A percentile compares a stretch with the other conserved stretches of the same genome.
These are phyloP conservation scores for Corynascus novoguineensis DNA, from an alignment of 495 filamentous ascomycete species.

Conservation along the genomic window DNA sequence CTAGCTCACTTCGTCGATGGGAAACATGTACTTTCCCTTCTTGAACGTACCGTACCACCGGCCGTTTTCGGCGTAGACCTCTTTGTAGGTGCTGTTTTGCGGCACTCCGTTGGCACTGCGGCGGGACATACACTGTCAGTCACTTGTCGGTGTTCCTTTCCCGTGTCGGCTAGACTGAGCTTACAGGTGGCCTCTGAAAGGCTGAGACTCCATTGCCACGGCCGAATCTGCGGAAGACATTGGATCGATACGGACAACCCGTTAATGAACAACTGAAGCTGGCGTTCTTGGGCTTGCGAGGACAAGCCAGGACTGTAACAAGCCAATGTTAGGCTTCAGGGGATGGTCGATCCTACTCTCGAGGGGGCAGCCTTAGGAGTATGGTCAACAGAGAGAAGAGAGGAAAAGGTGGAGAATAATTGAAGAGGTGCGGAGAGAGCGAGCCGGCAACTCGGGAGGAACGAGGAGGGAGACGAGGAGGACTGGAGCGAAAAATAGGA, in stretches of 20 bases:
- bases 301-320: background rate
- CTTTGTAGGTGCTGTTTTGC: background rate
- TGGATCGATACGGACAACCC: background rate
- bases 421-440: no score
- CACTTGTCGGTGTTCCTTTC: background rate
- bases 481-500: no score
- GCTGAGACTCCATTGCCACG: constrained; percentile 13
- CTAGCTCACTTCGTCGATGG: constrained; percentile 52
- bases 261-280: background rate
- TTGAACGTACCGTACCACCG: constrained; percentile 52
- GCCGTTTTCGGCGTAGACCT: constrained; percentile 49
- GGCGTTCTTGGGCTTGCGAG: background rate
- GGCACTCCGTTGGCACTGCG: background rate
- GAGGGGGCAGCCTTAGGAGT: background rate
- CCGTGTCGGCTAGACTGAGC: background rate
- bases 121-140: background rate
- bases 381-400: background rate
- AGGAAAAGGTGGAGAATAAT: background rate
- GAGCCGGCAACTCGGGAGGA: no score
- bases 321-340: background rate
- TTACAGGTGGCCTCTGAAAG: constrained; percentile 5
- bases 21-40: constrained; percentile 56
- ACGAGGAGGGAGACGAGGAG: no score
- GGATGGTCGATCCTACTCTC: background rate
- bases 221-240: background rate